Evolutionary conservation across 1,284 basidiomycete species (phyloP).

Genomic region (Sporisorium graminicola): DNA sequence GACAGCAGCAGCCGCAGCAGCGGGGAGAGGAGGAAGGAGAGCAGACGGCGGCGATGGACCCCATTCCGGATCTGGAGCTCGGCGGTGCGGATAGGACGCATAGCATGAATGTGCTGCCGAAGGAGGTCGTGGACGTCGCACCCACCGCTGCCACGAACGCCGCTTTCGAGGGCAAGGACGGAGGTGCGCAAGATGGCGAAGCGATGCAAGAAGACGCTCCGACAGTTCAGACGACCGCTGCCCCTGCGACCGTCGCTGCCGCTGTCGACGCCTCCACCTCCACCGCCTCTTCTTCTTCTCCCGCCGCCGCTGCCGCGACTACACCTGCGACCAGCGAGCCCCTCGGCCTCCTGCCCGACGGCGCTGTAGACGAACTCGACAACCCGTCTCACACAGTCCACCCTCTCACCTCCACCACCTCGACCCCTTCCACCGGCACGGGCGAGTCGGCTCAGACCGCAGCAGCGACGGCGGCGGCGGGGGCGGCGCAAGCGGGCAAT

Average conservation of each 20-base stretch:
- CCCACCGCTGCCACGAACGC: neutral
- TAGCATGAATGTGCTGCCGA: neutral
- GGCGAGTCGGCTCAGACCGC: too few species aligned
- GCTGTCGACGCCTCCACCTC: slow-evolving; percentile 9
- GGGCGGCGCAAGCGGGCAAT: too few species aligned
- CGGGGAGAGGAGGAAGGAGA: neutral
- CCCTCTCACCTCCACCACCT: slow-evolving; percentile 36
- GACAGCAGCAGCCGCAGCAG: too few species aligned
- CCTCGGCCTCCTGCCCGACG: slow-evolving; percentile 31
- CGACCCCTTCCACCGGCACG: slow-evolving; percentile 9
- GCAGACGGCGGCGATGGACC: neutral
- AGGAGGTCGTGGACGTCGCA: slow-evolving; percentile 19
- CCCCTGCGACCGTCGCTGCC: neutral
- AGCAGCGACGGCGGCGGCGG: too few species aligned
- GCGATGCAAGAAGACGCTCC: neutral
- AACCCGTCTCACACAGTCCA: slow-evolving; percentile 18
- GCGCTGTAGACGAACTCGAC: slow-evolving; percentile 49
- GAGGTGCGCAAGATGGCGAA: neutral
- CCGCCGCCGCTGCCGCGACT: too few species aligned
- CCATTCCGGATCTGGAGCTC: slow-evolving; percentile 36
- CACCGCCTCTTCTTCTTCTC: too few species aligned
- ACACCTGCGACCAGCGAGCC: slow-evolving; percentile 11
- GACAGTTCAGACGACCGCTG: neutral
- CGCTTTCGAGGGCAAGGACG: neutral
- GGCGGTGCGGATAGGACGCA: slow-evolving; percentile 36